Conservation (phyloP, 2,329 filamentous ascomycete genomes). For the Thielaviopsis ethacetica region DNA sequence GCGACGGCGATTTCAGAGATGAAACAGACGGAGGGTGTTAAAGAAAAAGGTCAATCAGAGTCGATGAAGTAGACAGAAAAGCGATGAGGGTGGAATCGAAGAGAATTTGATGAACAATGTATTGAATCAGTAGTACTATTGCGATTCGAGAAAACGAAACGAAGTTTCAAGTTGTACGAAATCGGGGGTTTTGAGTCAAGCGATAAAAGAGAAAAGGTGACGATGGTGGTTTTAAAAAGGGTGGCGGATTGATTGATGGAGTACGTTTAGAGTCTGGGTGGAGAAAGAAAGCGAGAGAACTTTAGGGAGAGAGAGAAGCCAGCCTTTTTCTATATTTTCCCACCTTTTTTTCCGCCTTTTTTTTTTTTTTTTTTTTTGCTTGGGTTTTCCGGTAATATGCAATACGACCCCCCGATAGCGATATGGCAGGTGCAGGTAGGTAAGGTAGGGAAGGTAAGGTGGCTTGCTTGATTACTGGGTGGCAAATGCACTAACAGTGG, state of each 20-base stretch:
- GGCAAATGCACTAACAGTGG: too few relatives aligned
- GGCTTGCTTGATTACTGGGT: too few relatives aligned
- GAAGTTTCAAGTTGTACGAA: too few relatives aligned
- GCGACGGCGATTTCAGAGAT: not conserved
- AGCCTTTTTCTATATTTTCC: constrained; percentile 6
- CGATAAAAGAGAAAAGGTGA: not conserved
- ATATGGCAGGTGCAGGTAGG: not conserved
- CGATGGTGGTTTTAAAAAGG: too few relatives aligned
- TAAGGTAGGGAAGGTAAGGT: too few relatives aligned
- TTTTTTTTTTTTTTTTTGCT: not conserved
- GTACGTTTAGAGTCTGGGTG: not conserved
- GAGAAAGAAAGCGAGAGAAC: not conserved
- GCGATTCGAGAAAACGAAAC: too few relatives aligned
- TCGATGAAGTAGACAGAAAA: too few relatives aligned
- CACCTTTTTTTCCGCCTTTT: not conserved
- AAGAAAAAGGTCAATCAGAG: too few relatives aligned
- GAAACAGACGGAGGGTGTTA: too few relatives aligned
- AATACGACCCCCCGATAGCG: not conserved
- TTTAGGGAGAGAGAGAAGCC: not conserved
- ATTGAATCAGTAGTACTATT: too few relatives aligned
- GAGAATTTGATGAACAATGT: too few relatives aligned
- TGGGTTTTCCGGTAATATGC: not conserved
- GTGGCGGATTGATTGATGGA: not conserved
- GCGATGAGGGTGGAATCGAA: too few relatives aligned
- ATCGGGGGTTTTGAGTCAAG: not conserved